Conservation (phyloP, 345 rosid species). For the Luvunga scandens region DNA sequence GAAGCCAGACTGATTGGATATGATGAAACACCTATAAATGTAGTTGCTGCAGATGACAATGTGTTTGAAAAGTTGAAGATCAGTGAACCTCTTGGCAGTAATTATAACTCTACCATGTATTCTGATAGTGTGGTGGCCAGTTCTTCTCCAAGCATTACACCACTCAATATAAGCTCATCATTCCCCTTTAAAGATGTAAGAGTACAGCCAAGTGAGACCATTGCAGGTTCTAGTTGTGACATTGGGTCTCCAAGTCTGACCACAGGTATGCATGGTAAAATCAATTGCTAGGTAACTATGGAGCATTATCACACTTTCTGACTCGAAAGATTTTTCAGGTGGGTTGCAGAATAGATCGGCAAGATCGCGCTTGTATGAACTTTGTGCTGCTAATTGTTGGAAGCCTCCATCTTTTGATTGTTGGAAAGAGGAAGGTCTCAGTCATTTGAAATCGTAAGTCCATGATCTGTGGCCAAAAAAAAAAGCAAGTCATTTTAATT, state of each 20-base stretch:
- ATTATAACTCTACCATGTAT: slow-evolving; percentile 10
- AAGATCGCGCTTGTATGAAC: slow-evolving; percentile 56
- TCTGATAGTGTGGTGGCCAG: slow-evolving; percentile 18
- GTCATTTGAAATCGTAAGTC: slow-evolving; percentile 74
- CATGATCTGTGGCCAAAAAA: neutral
- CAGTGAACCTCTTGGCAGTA: slow-evolving; percentile 20
- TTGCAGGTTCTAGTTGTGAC: slow-evolving; percentile 10
- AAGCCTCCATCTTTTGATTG: slow-evolving; percentile 67
- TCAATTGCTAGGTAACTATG: neutral
- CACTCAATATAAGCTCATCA: slow-evolving; percentile 13
- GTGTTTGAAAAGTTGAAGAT: slow-evolving; percentile 29
- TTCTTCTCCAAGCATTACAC: slow-evolving; percentile 16
- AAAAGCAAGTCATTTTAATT: neutral
- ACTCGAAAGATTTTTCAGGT: slow-evolving; percentile 30
- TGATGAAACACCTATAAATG: slow-evolving; percentile 62
- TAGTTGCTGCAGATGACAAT: slow-evolving; percentile 23
- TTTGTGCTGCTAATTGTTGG: slow-evolving; percentile 70
- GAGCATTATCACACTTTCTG: neutral
- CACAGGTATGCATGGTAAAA: slow-evolving; percentile 20
- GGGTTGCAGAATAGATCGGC: slow-evolving; percentile 40
- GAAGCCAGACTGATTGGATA: slow-evolving; percentile 81
- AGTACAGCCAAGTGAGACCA: slow-evolving; percentile 15
- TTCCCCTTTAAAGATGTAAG: slow-evolving; percentile 19
- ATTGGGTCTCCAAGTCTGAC: neutral
- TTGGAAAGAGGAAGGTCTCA: slow-evolving; percentile 67